These are phyloP conservation scores for Aegilops longissima DNA, from an alignment of 176 grass and related monocot species.

Conservation along the genomic window DNA sequence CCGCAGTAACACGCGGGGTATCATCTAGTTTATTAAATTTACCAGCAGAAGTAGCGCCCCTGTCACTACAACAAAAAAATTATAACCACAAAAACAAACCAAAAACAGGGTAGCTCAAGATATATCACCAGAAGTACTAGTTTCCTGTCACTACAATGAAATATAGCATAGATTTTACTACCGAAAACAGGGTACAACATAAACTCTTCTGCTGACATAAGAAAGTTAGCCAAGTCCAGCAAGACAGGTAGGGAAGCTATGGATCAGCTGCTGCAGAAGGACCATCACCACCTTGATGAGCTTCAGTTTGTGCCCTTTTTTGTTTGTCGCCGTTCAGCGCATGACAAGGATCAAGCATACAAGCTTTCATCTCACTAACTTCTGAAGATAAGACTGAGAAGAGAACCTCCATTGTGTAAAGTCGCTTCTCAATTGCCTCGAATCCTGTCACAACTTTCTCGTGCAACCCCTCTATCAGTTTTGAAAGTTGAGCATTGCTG, in stretches of 20 bases:
- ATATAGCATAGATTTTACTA: background rate
- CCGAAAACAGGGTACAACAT: background rate
- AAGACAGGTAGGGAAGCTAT: background rate
- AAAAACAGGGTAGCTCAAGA: background rate
- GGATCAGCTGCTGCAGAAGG: background rate
- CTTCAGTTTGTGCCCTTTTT: background rate
- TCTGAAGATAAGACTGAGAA: background rate
- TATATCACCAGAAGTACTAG: background rate
- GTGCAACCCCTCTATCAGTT: background rate
- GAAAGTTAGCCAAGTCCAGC: background rate
- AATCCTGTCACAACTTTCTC: background rate
- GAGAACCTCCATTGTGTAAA: background rate
- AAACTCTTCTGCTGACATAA: background rate
- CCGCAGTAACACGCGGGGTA: too few relatives aligned
- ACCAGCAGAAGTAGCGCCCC: background rate
- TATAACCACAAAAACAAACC: background rate
- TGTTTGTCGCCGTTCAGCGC: background rate
- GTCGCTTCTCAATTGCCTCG: background rate
- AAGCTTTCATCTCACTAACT: conserved; percentile 11
- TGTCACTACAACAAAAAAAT: background rate
- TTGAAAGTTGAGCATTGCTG: background rate
- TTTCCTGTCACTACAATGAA: background rate
- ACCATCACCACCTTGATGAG: background rate
- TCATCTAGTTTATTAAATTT: background rate
- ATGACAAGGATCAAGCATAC: background rate